phyloP scores from a whole-genome alignment of 78 protist genomes.

The Dictyostelium intermedium region DNA sequence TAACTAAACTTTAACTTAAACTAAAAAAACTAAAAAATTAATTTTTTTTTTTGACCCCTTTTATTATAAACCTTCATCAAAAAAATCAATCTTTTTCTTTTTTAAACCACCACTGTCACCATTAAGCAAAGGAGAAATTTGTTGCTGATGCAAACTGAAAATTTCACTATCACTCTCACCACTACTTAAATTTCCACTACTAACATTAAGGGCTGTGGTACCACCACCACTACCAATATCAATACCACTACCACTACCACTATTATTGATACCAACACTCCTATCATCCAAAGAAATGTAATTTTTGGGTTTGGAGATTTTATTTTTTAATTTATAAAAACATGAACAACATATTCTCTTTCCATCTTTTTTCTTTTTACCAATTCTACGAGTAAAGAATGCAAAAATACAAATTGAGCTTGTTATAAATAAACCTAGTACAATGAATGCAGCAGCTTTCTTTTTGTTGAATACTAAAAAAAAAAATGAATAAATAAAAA shows the following conservation, averaged over 20 bases:
- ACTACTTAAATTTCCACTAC: not conserved
- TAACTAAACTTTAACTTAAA: no score
- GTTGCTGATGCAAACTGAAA: not conserved
- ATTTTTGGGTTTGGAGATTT: not conserved
- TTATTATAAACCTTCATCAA: not conserved
- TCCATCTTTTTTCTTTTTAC: not conserved
- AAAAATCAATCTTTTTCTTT: not conserved
- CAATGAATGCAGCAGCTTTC: not conserved
- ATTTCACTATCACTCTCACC: not conserved
- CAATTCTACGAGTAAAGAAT: constrained; percentile 7
- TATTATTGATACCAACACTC: not conserved
- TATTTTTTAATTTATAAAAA: not conserved
- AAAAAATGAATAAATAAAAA: no score
- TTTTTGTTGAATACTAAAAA: not conserved
- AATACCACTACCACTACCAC: not conserved
- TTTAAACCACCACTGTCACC: not conserved
- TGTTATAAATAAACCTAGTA: not conserved
- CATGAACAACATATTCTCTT: not conserved
- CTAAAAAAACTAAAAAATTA: not conserved
- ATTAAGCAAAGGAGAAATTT: not conserved
- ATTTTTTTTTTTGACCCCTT: not conserved
- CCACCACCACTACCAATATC: not conserved
- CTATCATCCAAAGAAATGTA: not conserved
- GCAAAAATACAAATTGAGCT: constrained; percentile 32
- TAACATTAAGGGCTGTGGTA: no score